Conservation (phyloP, 2,329 filamentous ascomycete genomes). For the Madurella mycetomatis region DNA sequence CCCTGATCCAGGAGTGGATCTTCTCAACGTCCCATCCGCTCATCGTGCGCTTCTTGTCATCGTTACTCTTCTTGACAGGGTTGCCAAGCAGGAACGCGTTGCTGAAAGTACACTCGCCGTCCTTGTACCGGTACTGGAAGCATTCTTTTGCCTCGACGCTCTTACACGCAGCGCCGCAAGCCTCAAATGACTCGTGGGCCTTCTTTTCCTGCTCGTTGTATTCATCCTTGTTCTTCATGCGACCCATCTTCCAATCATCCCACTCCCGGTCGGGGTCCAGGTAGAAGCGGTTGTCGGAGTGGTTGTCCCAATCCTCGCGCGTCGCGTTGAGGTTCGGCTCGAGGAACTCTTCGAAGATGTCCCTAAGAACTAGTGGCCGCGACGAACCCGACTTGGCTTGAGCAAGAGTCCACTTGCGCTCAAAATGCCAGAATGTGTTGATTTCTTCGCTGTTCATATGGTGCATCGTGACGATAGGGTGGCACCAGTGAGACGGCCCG, state of each 20-base stretch:
- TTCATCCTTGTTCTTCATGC: constrained; percentile 31
- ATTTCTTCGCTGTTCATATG: constrained; percentile 49
- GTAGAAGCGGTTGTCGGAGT: constrained; percentile 43
- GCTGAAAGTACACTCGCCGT: constrained; percentile 37
- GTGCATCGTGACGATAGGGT: constrained; percentile 54
- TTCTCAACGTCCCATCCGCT: constrained; percentile 42
- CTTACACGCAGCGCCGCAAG: constrained; percentile 44
- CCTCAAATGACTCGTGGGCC: constrained; percentile 39
- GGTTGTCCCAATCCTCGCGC: constrained; percentile 51
- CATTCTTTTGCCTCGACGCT: constrained; percentile 30
- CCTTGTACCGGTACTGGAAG: constrained; percentile 39
- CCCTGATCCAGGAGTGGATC: constrained; percentile 38
- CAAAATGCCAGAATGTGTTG: constrained; percentile 48
- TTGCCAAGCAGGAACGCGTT: constrained; percentile 37
- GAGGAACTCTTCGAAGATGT: constrained; percentile 46
- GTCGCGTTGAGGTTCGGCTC: constrained; percentile 35
- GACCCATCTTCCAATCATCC: constrained; percentile 31
- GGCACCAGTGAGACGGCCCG: constrained; percentile 48
- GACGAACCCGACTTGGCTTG: constrained; percentile 17
- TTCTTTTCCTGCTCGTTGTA: constrained; percentile 36
- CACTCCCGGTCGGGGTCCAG: constrained; percentile 29
- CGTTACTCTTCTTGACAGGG: constrained; percentile 31
- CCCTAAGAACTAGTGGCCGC: constrained; percentile 40
- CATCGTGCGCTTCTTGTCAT: constrained; percentile 30
- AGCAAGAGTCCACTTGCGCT: constrained; percentile 36